Percentiles rank a stretch among this genome's conserved stretches.
Evolutionary conservation across 1,139 yeast species (phyloP).

Genomic region (Yamadazyma atmosphaerica): DNA sequence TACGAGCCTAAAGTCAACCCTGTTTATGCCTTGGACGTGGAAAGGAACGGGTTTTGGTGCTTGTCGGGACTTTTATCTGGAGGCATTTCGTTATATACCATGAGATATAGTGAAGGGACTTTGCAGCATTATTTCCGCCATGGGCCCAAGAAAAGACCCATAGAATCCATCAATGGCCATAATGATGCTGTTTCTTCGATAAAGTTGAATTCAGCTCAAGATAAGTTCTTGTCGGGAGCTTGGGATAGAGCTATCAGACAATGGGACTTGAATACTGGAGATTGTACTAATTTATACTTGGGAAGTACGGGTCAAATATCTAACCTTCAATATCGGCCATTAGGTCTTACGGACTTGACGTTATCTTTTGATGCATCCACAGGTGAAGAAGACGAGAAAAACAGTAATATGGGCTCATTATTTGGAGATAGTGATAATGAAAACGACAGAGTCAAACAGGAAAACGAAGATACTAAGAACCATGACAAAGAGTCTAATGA

Average conservation of each 20-base stretch:
- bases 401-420: constrained; percentile 69
- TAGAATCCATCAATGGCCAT: constrained; percentile 43
- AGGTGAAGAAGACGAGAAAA: constrained; percentile 36
- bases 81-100: constrained; percentile 81
- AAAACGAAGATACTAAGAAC: constrained; percentile 12
- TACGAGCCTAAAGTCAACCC: constrained; percentile 78
- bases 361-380: constrained; percentile 17
- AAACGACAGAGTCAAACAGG: constrained; percentile 21
- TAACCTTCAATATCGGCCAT: constrained; percentile 75
- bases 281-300: constrained; percentile 44
- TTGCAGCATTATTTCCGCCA: constrained; percentile 73
- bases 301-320: constrained; percentile 79
- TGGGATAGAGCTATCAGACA: constrained; percentile 81
- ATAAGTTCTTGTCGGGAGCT: constrained; percentile 72
- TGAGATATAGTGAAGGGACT: constrained; percentile 80
- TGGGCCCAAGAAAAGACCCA: constrained; percentile 18
- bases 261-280: constrained; percentile 88
- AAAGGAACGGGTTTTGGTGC: constrained; percentile 81
- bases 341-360: constrained; percentile 49
- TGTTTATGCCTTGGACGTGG: constrained; percentile 83
- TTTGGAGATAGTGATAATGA: constrained; percentile 80
- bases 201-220: constrained; percentile 60
- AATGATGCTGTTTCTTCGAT: constrained; percentile 74
- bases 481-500: constrained; percentile 22
- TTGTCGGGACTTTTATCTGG: constrained; percentile 82